Evolutionary conservation across 768 basidiomycete genomes (phyloP), one percentile per base, ranked within the genome.

Genomic region (Melanogaster broomeanus): DNA sequence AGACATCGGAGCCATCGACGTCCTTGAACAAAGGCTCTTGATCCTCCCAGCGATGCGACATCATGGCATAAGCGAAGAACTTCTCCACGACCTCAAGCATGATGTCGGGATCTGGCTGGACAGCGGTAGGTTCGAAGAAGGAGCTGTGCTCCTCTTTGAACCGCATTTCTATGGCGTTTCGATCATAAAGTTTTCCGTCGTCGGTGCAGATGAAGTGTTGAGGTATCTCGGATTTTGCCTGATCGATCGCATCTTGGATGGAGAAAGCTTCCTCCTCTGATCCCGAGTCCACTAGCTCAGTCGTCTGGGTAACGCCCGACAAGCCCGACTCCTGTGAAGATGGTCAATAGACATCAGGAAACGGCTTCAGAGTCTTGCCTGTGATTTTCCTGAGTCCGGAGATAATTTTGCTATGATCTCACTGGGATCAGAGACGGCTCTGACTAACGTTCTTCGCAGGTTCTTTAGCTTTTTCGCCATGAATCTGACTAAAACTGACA

Each of bases 31-130:
- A 34, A 15, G 53, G 63, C 39, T 64, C 61, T 27, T 27, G 45
- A 35, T 0, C 13, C 22, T 37, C 64, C 63, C 63, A 66, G 4
- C 64, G 48, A 24, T 64, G 63, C 2, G 63, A 64, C n/a, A 65
- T 44, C 61, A 64, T 64, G 38, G 48, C 53, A n/a, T 60, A 64
- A 7, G 43, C 33, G 46, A 64, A 63, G 42, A 56, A 53, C 28
- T 43, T 34, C 12, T 53, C 3, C 7, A 66, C 53, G 2, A 48
- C 46, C 33, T 46, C 49, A 6, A 28, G 12, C 46, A 59, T 51
- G 16, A 8, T 35, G 16, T 51, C 43, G 3, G 33, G 3, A 3
- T 53, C 49, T 18, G 49, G 19, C 22, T 53, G 41, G 18, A n/a
- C 22, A 6, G 51, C 37, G 1, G 52, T 37, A 30, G 49, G 28